Evolutionary conservation across 179 eudicot species (phyloP), one percentile per base, ranked within the genome.

Genomic region (Spinacia oleracea): DNA sequence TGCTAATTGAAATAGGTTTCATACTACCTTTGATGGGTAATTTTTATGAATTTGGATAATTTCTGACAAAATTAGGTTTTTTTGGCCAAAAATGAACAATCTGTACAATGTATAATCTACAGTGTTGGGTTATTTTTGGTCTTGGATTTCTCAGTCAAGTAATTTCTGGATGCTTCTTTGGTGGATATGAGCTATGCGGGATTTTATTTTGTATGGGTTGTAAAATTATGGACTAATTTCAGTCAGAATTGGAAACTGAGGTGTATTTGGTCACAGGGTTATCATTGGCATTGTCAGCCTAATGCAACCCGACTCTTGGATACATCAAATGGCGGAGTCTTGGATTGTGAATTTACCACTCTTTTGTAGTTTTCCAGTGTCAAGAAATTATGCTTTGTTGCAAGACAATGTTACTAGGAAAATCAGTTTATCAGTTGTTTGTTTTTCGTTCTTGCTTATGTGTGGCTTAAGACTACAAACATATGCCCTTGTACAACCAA

Each of bases 261-360:
- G n/a, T n/a, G n/a, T n/a, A n/a, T n/a, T 5, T 5, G 51, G 31
- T 29, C 9, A 50, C 42, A 7, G 27, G 23, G 16, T 4, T 29
- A 3, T 21, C 63, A 72, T 51, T 40, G 31, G 63, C 76, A 53
- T 72, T 72, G 64, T 72, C 21, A 31, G 63, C 9, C 10, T 51
- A 5, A 58, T 58, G 12, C 31, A 23, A 55, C 59, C n/a, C n/a
- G n/a, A n/a, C n/a, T n/a, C n/a, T n/a, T n/a, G n/a, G n/a, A n/a
- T n/a, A n/a, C n/a, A n/a, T n/a, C n/a, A n/a, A n/a, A n/a, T n/a
- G n/a, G n/a, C 59, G 25, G 9, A 55, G 21, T 20, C 25, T 55
- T 1, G 0, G 2, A 6, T 55, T 55, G 59, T 55, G 23, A 25
- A 18, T 18, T 18, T 4, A 16, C 21, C 21, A 50, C 56, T 50